Percentiles rank a stretch among this genome's conserved stretches.
These are phyloP conservation scores for Penicillium concentricum DNA, from an alignment of 2,329 filamentous ascomycete genomes.

Conservation along the genomic window DNA sequence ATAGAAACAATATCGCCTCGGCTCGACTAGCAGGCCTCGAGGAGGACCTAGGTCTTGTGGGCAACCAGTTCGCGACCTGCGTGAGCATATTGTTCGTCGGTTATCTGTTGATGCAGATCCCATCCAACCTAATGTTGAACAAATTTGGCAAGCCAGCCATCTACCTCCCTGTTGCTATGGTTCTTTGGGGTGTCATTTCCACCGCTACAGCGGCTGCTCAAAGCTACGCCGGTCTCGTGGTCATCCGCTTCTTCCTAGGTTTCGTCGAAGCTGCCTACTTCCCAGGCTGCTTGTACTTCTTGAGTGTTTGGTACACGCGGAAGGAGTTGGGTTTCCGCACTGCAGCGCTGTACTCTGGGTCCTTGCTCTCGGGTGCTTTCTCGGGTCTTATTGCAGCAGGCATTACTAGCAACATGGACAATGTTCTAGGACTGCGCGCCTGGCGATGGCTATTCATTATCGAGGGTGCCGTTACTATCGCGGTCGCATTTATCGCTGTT, in stretches of 20 bases:
- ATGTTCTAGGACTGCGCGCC: conserved; percentile 53
- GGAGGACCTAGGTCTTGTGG: conserved; percentile 17
- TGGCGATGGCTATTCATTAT: conserved; percentile 70
- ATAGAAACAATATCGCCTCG: conserved; percentile 57
- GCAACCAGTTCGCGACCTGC: conserved; percentile 29
- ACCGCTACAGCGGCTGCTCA: conserved; percentile 42
- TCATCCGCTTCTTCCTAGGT: conserved; percentile 48
- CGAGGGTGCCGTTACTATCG: conserved; percentile 65
- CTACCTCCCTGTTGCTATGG: conserved; percentile 55
- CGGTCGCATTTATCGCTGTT: conserved; percentile 56
- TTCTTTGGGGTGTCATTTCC: conserved; percentile 62
- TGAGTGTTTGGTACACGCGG: conserved; percentile 27
- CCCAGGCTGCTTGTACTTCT: conserved; percentile 44
- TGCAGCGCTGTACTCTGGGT: conserved; percentile 58
- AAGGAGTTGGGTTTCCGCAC: conserved; percentile 42
- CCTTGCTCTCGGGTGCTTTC: conserved; percentile 69
- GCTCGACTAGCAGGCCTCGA: conserved; percentile 35
- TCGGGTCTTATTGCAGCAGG: conserved; percentile 65
- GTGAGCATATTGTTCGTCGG: conserved; percentile 53
- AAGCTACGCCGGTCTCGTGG: conserved; percentile 50
- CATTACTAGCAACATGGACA: conserved; percentile 65
- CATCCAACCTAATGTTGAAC: conserved; percentile 51
- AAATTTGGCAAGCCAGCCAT: conserved; percentile 52
- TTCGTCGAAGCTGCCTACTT: conserved; percentile 34
- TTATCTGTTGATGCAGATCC: conserved; percentile 63